Evolutionary conservation across 179 eudicot species (phyloP), one percentile per base, ranked within the genome.

Genomic region (Amaranthus tricolor): DNA sequence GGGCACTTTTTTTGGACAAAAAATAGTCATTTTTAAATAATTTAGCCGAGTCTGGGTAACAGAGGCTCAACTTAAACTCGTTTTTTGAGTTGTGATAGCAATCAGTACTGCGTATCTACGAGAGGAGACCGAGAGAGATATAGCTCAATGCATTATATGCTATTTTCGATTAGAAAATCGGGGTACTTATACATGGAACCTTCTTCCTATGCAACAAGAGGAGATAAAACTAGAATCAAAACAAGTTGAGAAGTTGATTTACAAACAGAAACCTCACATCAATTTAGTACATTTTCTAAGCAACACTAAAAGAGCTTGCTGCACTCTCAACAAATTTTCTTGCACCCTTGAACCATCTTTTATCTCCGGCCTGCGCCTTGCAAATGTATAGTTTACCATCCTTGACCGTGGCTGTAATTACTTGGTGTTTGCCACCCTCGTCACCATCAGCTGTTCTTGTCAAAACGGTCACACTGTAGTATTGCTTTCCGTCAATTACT

Each of bases 261-360:
- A 81, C 84, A 81, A 65, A 24, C 52, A 80, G 64, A 51, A 59
- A 77, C 60, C 68, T 71, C 74, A 43, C 24, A 55, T 58, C 74
- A 66, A 64, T 21, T 53, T 77, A 63, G 40, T 60, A 43, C 19
- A 47, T 70, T 48, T 13, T 62, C 85, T 83, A 94, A 74, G 99
- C 97, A 75, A 95, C 89, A 16, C 92, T 91, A 89, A 95, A 95
- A 48, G 99, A 95, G 74, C 6, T 74, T 31, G 94, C 77, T n/a
- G 98, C 79, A 68, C 74, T 87, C 88, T 95, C 99, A 4, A 95
- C 98, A 15, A 84, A 93, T 83, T 81, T 95, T 68, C 72, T 88
- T 14, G 97, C 97, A 49, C 99, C 98, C 79, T 95, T 95, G 83
- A 95, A 95, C 99, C 99, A 95, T 89, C 99, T 89, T 88, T 95